Evolutionary conservation across 2,329 filamentous ascomycete species (phyloP).

Genomic region (Neoscytalidium dimidiatum): DNA sequence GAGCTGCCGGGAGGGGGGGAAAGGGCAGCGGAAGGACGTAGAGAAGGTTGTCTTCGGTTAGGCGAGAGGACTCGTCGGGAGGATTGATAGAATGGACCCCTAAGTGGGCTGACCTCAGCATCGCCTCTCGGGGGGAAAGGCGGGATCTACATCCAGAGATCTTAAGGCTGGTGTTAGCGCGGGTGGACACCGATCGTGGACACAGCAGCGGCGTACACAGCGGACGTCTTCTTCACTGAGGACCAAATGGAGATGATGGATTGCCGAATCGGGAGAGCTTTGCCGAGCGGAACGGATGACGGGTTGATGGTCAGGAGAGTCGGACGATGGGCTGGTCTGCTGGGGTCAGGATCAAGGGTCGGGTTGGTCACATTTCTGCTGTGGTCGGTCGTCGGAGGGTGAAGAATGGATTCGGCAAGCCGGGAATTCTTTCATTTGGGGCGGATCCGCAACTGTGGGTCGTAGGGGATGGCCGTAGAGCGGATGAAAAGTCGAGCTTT

Average conservation of each 20-base stretch:
- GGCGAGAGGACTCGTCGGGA: background rate
- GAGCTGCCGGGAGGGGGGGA: background rate
- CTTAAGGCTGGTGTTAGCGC: background rate
- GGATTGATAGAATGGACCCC: background rate
- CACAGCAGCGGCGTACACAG: background rate
- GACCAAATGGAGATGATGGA: too few species aligned
- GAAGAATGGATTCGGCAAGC: background rate
- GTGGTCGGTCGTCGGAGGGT: background rate
- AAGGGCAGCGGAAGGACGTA: background rate
- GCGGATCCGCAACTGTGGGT: background rate
- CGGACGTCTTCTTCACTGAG: background rate
- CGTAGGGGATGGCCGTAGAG: background rate
- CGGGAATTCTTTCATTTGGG: background rate
- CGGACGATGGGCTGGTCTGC: background rate
- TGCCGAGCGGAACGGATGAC: background rate
- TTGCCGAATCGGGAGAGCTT: background rate
- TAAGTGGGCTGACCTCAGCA: background rate
- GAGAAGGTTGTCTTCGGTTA: background rate
- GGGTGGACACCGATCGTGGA: background rate
- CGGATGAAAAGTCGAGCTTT: background rate
- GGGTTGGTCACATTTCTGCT: background rate
- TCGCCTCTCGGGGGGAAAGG: constrained; percentile 5
- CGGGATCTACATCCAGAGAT: constrained; percentile 10
- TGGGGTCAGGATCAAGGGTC: background rate
- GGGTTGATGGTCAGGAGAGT: background rate